These are phyloP conservation scores for Ophiognomonia clavigignenti-juglandacearum DNA, from an alignment of 2,329 filamentous ascomycete genomes.

Conservation along the genomic window DNA sequence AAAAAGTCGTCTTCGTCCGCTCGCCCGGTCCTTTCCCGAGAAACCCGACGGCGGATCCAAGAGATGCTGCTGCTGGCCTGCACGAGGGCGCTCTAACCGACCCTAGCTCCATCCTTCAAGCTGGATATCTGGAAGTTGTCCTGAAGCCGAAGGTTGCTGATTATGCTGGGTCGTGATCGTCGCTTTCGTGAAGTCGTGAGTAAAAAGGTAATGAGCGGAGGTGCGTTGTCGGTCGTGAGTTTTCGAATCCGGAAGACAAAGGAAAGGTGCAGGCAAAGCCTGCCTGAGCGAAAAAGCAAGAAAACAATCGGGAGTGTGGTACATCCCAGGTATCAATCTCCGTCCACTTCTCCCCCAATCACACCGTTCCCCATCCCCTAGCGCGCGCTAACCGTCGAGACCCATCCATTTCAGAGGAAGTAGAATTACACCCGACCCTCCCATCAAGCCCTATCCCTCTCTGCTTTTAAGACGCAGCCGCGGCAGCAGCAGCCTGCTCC, in stretches of 20 bases:
- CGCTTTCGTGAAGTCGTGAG: background rate
- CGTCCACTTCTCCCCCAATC: background rate
- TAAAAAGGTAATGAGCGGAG: background rate
- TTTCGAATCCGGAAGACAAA: background rate
- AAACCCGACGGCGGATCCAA: too few species aligned
- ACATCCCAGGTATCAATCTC: background rate
- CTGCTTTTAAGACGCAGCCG: background rate
- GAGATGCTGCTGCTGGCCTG: too few species aligned
- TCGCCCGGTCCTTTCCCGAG: too few species aligned
- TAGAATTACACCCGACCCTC: background rate
- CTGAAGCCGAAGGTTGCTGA: conserved; percentile 5
- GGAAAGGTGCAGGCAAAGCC: background rate
- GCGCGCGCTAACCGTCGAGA: background rate
- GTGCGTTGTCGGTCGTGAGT: too few species aligned
- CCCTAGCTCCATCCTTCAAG: too few species aligned
- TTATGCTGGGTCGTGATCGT: conserved; percentile 15
- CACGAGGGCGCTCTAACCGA: too few species aligned
- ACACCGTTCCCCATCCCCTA: background rate
- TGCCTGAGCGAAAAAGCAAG: conserved; percentile 2
- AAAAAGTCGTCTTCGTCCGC: too few species aligned
- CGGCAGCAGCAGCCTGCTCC: background rate
- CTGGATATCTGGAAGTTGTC: too few species aligned
- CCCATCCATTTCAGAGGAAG: background rate
- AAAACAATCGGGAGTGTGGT: background rate
- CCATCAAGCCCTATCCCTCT: background rate